Evolutionary conservation across 1,139 yeast genomes (phyloP), one percentile per base, ranked within the genome.

Genomic region (Candida tetrigidarum): DNA sequence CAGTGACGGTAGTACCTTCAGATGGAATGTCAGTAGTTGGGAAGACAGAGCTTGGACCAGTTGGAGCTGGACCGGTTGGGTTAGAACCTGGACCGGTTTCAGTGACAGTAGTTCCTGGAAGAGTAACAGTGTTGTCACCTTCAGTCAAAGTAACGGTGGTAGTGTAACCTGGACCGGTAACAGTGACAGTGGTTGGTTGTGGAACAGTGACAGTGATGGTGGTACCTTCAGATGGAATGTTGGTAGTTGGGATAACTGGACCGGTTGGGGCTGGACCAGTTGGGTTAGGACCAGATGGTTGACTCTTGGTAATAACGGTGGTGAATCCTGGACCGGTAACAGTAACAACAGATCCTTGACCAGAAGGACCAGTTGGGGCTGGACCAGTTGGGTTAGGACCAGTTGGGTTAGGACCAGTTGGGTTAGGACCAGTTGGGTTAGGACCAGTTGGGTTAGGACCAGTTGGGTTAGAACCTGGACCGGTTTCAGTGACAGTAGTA

Each of bases 181-280:
- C 22, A 10, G 41, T 38, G 22, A 29, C 23, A 11, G 36, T 30
- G 18, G 41, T 38, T 11, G 29, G n/a, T 8, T 34, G 3, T 8
- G 39, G 19, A 20, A 26, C 43, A 26, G 39, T 25, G 15, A 30
- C 33, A 20, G 43, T 41, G 12, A 28, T 35, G 23, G 27, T 38
- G 15, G 38, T 23, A 2, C 27, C 38, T 4, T 28, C 10, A n/a
- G 20, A 23, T 25, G 40, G 22, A 18, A 22, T 29, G 18, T 14
- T 37, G 15, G 27, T 37, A 4, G 36, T 14, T 32, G 42, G 25
- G 29, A 22, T 15, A 28, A 20, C 41, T n/a, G n/a, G 4, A 25
- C 29, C 19, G 23, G 29, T 14, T 23, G 38, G 28, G 6, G 9
- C 3, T 5, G 28, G 4, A 12, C 18, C 28, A 25, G 38, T 23